These are phyloP conservation scores for Jatropha multifida DNA, from an alignment of 441 rosid genomes.

Conservation along the genomic window DNA sequence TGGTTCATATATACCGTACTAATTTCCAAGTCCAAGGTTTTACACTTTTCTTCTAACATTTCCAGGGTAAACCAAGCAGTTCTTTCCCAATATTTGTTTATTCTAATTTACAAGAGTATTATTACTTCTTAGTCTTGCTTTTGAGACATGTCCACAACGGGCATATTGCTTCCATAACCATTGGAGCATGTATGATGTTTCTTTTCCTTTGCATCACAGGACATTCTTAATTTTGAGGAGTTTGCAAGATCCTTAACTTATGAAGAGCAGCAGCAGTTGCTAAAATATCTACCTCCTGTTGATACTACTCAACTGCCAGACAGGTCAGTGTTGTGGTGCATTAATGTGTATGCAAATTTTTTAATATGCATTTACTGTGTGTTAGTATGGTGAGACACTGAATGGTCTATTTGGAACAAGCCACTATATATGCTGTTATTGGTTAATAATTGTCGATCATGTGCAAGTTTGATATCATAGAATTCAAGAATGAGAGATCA, in stretches of 20 bases:
- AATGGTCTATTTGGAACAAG: slow-evolving; percentile 6
- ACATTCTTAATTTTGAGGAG: slow-evolving; percentile 74
- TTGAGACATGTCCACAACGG: slow-evolving; percentile 1
- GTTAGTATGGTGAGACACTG: not conserved
- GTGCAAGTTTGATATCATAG: not conserved
- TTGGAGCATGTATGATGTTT: slow-evolving; percentile 9
- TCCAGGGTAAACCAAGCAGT: not conserved
- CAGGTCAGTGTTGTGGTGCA: slow-evolving; percentile 40
- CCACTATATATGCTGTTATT: not conserved
- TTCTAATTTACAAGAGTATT: not conserved
- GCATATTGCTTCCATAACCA: not conserved
- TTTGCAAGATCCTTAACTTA: slow-evolving; percentile 57
- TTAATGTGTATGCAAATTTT: not conserved
- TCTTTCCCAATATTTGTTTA: not conserved
- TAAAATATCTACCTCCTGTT: slow-evolving; percentile 62
- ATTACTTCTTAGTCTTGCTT: not conserved
- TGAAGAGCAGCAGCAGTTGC: slow-evolving; percentile 76
- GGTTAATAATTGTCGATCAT: not conserved
- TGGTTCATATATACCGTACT: not conserved
- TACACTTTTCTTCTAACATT: not conserved
- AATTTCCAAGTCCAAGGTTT: slow-evolving; percentile 1
- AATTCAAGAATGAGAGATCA: not conserved
- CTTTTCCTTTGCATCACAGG: slow-evolving; percentile 41
- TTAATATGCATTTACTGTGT: not conserved
- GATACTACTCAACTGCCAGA: slow-evolving; percentile 59